Conservation (phyloP, 441 rosid genomes). For the Adansonia grandidieri region DNA sequence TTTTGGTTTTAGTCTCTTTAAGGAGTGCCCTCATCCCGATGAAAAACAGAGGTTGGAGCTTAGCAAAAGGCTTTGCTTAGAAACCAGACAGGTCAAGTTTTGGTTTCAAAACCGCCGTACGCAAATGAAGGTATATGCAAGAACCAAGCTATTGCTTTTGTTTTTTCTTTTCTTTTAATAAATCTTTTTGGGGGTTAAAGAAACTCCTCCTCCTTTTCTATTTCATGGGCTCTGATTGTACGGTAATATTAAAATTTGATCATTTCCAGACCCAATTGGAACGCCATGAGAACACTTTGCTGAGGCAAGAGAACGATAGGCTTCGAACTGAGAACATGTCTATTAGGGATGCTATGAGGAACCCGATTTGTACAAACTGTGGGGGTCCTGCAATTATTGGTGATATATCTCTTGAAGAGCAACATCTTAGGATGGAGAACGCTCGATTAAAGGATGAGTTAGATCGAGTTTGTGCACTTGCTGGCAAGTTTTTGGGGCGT, state of each 20-base stretch:
- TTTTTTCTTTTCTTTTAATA: too few species aligned
- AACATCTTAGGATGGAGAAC: constrained; percentile 86
- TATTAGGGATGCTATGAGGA: constrained; percentile 73
- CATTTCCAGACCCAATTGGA: constrained; percentile 75
- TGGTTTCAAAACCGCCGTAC: constrained; percentile 99
- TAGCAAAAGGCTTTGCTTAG: constrained; percentile 75
- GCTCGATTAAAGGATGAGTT: constrained; percentile 84
- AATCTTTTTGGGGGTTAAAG: neutral
- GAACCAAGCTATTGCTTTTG: neutral
- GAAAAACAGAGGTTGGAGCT: constrained; percentile 93
- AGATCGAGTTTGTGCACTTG: constrained; percentile 74
- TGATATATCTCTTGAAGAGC: constrained; percentile 81
- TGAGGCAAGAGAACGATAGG: constrained; percentile 81
- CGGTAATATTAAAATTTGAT: too few species aligned
- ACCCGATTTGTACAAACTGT: constrained; percentile 82
- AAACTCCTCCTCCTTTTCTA: neutral
- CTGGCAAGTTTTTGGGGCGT: constrained; percentile 85
- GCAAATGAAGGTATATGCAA: constrained; percentile 84
- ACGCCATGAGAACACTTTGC: constrained; percentile 79
- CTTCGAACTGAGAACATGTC: constrained; percentile 84
- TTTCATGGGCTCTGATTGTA: neutral
- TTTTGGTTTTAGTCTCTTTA: constrained; percentile 59
- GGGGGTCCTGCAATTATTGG: constrained; percentile 85
- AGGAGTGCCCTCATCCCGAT: constrained; percentile 97
- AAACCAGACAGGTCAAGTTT: constrained; percentile 88